These are phyloP conservation scores for Macrotyloma uniflorum DNA, from an alignment of 306 rosid species.

Conservation along the genomic window DNA sequence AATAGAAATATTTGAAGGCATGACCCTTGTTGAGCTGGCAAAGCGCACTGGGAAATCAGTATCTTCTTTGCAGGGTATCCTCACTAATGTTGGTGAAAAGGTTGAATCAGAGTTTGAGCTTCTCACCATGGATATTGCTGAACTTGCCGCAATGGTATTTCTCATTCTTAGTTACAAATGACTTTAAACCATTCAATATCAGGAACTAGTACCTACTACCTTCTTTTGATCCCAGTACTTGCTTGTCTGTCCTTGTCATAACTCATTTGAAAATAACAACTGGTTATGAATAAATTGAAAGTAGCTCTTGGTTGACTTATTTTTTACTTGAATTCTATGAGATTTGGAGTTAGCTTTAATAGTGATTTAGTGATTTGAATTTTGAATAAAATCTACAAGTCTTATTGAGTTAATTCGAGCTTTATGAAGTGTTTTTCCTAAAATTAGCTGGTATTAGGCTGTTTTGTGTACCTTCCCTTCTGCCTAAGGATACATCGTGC, in stretches of 20 bases:
- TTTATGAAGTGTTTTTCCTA: slow-evolving; percentile 23
- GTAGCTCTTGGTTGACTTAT: slow-evolving; percentile 25
- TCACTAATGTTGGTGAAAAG: slow-evolving; percentile 80
- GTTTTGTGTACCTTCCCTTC: neutral
- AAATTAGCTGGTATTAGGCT: slow-evolving; percentile 4
- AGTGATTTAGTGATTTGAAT: neutral
- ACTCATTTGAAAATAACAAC: neutral
- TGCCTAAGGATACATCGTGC: neutral
- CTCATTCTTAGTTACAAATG: slow-evolving; percentile 33
- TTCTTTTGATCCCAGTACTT: slow-evolving; percentile 17
- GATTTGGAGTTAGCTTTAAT: neutral
- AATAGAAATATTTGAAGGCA: slow-evolving; percentile 91
- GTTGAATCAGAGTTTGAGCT: slow-evolving; percentile 84
- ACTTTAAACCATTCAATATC: slow-evolving; percentile 31
- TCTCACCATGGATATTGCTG: slow-evolving; percentile 72
- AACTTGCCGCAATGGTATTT: slow-evolving; percentile 87
- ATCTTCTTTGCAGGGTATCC: slow-evolving; percentile 68
- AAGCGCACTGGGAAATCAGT: slow-evolving; percentile 72
- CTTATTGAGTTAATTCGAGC: neutral
- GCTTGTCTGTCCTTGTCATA: slow-evolving; percentile 13
- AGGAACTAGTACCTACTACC: slow-evolving; percentile 18
- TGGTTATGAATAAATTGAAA: neutral
- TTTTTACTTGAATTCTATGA: neutral
- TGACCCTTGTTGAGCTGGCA: slow-evolving; percentile 81
- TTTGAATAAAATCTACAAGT: slow-evolving; percentile 20